phyloP scores from a whole-genome alignment of 805 yeast species.

The Ogataea pilisensis region DNA sequence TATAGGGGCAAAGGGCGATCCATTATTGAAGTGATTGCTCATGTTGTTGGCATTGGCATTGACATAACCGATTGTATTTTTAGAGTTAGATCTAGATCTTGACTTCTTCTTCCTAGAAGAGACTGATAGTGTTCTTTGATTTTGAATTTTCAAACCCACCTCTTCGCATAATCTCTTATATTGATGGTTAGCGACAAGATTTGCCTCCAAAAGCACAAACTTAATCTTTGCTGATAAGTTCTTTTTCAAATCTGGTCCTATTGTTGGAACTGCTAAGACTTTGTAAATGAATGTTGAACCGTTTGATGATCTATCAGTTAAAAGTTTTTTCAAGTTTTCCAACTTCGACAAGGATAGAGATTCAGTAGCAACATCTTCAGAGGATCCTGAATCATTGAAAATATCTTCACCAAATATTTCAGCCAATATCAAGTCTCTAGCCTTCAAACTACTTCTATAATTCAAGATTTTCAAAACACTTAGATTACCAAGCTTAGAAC shows the following conservation, averaged over 20 bases:
- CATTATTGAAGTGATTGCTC: slow-evolving; percentile 3
- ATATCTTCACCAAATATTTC: slow-evolving; percentile 55
- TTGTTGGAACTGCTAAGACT: slow-evolving; percentile 66
- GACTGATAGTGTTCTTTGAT: slow-evolving; percentile 19
- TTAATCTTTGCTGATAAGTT: slow-evolving; percentile 60
- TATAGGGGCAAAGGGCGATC: neutral
- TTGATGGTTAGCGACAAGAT: slow-evolving; percentile 56
- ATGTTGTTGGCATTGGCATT: slow-evolving; percentile 2
- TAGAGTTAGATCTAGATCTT: slow-evolving; percentile 26
- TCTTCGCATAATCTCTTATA: slow-evolving; percentile 88
- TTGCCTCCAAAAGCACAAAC: slow-evolving; percentile 54
- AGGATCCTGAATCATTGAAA: slow-evolving; percentile 16
- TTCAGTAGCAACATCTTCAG: slow-evolving; percentile 16
- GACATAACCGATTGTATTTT: slow-evolving; percentile 13
- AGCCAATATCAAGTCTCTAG: slow-evolving; percentile 58
- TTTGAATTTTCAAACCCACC: slow-evolving; percentile 57
- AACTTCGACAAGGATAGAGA: slow-evolving; percentile 15
- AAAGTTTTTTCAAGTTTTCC: slow-evolving; percentile 40
- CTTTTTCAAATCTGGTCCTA: slow-evolving; percentile 53
- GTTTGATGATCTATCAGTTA: slow-evolving; percentile 57
- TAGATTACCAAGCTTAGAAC: slow-evolving; percentile 68
- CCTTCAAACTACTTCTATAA: slow-evolving; percentile 58
- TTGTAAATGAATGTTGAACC: slow-evolving; percentile 80
- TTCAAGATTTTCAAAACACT: slow-evolving; percentile 77
- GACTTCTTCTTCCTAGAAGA: slow-evolving; percentile 23